A percentile compares a stretch with the other conserved stretches of the same genome.
Conservation (phyloP, 2,329 filamentous ascomycete species). For the Diaporthe velutina region DNA sequence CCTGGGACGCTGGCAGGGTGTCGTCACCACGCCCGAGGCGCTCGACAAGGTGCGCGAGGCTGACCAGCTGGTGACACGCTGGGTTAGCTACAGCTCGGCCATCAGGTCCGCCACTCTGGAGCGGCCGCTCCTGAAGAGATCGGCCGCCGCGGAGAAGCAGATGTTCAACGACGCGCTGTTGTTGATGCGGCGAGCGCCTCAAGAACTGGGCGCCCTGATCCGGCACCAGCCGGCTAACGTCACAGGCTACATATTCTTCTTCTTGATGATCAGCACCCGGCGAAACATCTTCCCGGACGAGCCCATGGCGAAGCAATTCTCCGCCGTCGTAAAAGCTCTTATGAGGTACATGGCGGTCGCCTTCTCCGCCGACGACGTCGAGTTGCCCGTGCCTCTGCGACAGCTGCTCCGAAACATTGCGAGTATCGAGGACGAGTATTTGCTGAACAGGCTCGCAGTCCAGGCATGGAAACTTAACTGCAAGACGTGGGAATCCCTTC, state of each 20-base stretch:
- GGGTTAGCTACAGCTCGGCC: constrained; percentile 29
- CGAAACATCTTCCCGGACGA: constrained; percentile 9
- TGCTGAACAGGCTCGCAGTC: constrained; percentile 28
- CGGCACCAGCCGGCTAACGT: constrained; percentile 26
- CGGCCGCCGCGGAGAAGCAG: constrained; percentile 20
- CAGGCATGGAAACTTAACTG: constrained; percentile 35
- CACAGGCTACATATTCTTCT: constrained; percentile 32
- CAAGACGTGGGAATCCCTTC: constrained; percentile 30
- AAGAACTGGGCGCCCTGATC: constrained; percentile 29
- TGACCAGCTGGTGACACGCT: constrained; percentile 16
- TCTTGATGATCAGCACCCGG: constrained; percentile 32
- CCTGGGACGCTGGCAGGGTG: constrained; percentile 20
- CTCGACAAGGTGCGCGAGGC: constrained; percentile 22
- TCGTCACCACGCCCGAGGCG: constrained; percentile 11
- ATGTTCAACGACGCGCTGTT: constrained; percentile 30
- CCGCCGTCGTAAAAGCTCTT: constrained; percentile 33
- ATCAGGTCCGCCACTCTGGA: constrained; percentile 19
- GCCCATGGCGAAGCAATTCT: constrained; percentile 28
- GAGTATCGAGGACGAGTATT: constrained; percentile 34
- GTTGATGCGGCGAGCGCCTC: constrained; percentile 22
- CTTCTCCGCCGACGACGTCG: constrained; percentile 2
- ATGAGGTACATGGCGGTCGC: constrained; percentile 25
- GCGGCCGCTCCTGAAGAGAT: constrained; percentile 22
- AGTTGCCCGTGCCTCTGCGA: constrained; percentile 17
- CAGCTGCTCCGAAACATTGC: constrained; percentile 26